phyloP scores from a whole-genome alignment of 2,329 filamentous ascomycete species.

The Diaporthe caulivora region DNA sequence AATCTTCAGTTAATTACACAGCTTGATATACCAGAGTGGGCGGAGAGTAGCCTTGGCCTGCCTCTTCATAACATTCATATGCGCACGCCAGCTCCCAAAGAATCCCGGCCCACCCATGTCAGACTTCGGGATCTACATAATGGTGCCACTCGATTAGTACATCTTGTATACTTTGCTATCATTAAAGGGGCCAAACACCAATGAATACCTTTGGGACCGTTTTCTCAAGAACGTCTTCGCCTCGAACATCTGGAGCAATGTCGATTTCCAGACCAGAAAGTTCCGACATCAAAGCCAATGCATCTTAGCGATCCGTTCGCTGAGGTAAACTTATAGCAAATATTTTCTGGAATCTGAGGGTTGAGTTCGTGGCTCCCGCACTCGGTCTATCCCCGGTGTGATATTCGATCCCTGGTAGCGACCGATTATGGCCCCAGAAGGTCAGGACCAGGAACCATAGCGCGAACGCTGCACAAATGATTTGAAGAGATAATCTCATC shows the following conservation, averaged over 20 bases:
- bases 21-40: not conserved
- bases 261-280: not conserved
- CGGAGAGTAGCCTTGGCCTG: not conserved
- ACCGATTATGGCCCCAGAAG: not conserved
- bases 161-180: no score
- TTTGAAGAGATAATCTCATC: not conserved
- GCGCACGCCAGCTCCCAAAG: conserved; percentile 8
- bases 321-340: conserved; percentile 9
- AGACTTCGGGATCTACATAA: conserved; percentile 3
- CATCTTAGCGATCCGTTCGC: conserved; percentile 9
- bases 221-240: conserved; percentile 8
- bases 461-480: not conserved
- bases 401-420: not conserved
- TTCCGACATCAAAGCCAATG: not conserved
- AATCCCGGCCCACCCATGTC: not conserved
- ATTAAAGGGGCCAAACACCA: no score
- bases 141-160: not conserved
- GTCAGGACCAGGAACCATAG: not conserved
- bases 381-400: not conserved
- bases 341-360: conserved; percentile 7
- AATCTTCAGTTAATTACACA: not conserved
- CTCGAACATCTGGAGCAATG: not conserved
- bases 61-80: conserved; percentile 16
- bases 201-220: not conserved
- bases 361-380: not conserved